Conservation (phyloP, 805 yeast species). For the Yarrowia sp. region DNA sequence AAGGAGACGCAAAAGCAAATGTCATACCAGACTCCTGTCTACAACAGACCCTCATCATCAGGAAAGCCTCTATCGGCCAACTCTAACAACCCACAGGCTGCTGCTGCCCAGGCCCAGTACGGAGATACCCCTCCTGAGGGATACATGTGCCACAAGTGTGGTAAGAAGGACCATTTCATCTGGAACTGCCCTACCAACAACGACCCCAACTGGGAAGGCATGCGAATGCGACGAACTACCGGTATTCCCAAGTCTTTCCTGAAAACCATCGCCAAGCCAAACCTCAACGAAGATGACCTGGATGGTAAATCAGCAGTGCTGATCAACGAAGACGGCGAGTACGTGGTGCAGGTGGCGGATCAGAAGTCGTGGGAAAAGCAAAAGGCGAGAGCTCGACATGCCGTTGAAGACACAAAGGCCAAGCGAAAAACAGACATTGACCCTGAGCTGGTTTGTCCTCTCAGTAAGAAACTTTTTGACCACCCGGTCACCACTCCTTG, state of each 20-base stretch:
- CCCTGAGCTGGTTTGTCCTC: slow-evolving; percentile 65
- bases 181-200: slow-evolving; percentile 91
- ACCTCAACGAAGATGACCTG: slow-evolving; percentile 48
- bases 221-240: slow-evolving; percentile 84
- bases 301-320: slow-evolving; percentile 56
- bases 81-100: slow-evolving; percentile 36
- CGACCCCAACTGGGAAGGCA: slow-evolving; percentile 93
- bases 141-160: slow-evolving; percentile 94
- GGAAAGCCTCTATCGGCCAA: slow-evolving; percentile 38
- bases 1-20: slow-evolving; percentile 87
- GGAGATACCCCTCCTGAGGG: slow-evolving; percentile 75
- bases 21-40: slow-evolving; percentile 80
- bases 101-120: slow-evolving; percentile 53
- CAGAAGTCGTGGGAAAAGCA: slow-evolving; percentile 88
- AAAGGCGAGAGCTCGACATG: slow-evolving; percentile 46
- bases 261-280: slow-evolving; percentile 79
- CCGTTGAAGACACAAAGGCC: slow-evolving; percentile 35
- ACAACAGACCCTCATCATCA: slow-evolving; percentile 37
- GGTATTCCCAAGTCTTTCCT: slow-evolving; percentile 96
- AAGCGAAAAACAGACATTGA: slow-evolving; percentile 54
- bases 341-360: slow-evolving; percentile 95
- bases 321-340: slow-evolving; percentile 93
- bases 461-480: slow-evolving; percentile 58
- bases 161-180: slow-evolving; percentile 93
- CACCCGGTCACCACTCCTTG: slow-evolving; percentile 84